Base-by-base conservation (phyloP, 176 grass and related monocot genomes). In the Hsuehochloa calcarea region DNA sequence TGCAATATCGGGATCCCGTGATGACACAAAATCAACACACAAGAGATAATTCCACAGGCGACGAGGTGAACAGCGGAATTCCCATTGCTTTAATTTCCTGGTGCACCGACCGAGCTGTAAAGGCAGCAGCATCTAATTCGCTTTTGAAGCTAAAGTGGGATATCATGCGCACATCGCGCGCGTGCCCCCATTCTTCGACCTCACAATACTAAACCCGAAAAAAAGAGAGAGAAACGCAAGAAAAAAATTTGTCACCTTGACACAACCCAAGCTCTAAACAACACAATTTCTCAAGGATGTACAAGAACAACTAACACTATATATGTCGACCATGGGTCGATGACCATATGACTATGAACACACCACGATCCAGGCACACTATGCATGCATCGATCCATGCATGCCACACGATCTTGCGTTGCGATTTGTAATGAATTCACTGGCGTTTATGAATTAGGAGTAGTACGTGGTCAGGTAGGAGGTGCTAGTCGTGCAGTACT, bases 81-180 rank as follows among this genome's bases (percentile, higher is more conserved):
- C 43, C 44, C 59, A 64, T 74, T 64, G 81, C 34, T 83, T 83
- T n/a, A n/a, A n/a, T n/a, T 38, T 12, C 65, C 59, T 61, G 46
- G 44, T 31, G 31, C 15, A 64, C 70, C 58, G 56, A 65, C 65
- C 14, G 59, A 84, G 82, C 82, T 84, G 82, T 75, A 84, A 84
- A 84, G 59, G 43, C 44, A 5, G 43, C 44, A 5, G 59, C 70
- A 75, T 84, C 69, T 27, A 64, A 50, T 63, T 60, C 43, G 27
- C 70, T 63, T 65, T 84, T 39, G 56, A 74, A 73, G 81, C 43
- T 35, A 64, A 61, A 51, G 70, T 39, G 59, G 82, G 70, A 61
- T n/a, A n/a, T n/a, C n/a, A n/a, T 26, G 70, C 70, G 59, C 81
- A 83, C 60, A 83, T 83, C 80, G 26, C 35, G 82, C 69, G 61